phyloP scores from a whole-genome alignment of 768 basidiomycete species.

The Lactarius psammicola region DNA sequence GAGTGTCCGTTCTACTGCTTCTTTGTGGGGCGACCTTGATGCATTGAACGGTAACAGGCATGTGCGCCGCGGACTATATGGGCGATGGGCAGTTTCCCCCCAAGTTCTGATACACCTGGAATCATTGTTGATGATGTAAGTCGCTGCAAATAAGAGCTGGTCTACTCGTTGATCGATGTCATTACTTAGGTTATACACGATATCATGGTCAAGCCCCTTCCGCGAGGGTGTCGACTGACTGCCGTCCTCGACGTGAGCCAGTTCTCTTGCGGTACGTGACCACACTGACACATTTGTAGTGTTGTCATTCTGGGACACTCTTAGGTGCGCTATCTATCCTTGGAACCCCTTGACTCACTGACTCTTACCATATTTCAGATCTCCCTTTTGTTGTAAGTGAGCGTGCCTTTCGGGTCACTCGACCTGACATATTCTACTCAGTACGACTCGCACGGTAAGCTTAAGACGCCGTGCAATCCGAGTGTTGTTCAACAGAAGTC shows the following conservation, averaged over 20 bases:
- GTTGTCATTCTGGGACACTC: constrained; percentile 8
- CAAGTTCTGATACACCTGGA: neutral
- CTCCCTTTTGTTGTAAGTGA: constrained; percentile 5
- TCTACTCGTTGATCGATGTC: neutral
- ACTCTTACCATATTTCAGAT: constrained; percentile 3
- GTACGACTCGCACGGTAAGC: neutral
- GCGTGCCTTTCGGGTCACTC: neutral
- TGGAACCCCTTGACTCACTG: neutral
- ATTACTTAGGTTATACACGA: neutral
- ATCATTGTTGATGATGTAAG: constrained; percentile 11
- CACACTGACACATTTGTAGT: neutral
- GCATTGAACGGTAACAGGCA: neutral
- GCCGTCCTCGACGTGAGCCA: constrained; percentile 10
- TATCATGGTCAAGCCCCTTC: constrained; percentile 10
- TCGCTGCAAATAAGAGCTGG: too few relatives aligned
- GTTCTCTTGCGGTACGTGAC: neutral
- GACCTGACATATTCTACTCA: neutral
- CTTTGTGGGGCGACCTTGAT: neutral
- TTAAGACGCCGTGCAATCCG: neutral
- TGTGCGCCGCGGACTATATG: neutral
- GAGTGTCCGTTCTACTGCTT: neutral
- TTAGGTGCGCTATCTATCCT: constrained; percentile 4
- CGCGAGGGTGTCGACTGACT: constrained; percentile 10
- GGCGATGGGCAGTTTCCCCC: too few relatives aligned
- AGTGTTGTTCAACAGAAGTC: neutral